These are phyloP conservation scores for Blastomyces emzantsi DNA, from an alignment of 2,329 filamentous ascomycete species.

Conservation along the genomic window DNA sequence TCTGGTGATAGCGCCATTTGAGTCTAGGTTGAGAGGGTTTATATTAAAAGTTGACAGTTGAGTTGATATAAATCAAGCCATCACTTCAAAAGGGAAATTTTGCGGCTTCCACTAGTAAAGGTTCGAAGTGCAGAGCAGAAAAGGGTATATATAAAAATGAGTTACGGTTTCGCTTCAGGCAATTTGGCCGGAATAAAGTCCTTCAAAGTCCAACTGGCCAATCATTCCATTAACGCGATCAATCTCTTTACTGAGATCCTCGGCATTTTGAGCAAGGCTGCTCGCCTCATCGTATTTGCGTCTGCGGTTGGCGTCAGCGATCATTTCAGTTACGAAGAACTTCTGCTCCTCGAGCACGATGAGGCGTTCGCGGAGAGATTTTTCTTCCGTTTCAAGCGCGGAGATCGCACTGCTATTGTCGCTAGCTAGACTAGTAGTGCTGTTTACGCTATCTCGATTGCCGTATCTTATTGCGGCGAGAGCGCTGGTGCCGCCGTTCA, in stretches of 20 bases:
- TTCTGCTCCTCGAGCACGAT: conserved; percentile 85
- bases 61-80: neutral
- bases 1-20: neutral
- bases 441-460: conserved; percentile 42
- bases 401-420: conserved; percentile 51
- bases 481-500: conserved; percentile 30
- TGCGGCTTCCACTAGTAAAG: neutral
- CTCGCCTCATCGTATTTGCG: conserved; percentile 80
- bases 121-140: neutral
- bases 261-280: conserved; percentile 67
- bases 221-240: conserved; percentile 57
- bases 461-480: conserved; percentile 52
- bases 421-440: conserved; percentile 45
- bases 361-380: conserved; percentile 65
- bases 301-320: conserved; percentile 63
- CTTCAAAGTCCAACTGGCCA: conserved; percentile 55
- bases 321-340: conserved; percentile 82
- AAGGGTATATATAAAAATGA: neutral
- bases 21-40: neutral
- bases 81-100: neutral
- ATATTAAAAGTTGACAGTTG: neutral
- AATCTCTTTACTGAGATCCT: conserved; percentile 75
- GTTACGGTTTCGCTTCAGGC: neutral
- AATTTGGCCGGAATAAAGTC: conserved; percentile 34
- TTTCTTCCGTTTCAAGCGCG: conserved; percentile 72